These are phyloP conservation scores for Hypoxylon sp. DNA, from an alignment of 2,329 filamentous ascomycete species.

Conservation along the genomic window DNA sequence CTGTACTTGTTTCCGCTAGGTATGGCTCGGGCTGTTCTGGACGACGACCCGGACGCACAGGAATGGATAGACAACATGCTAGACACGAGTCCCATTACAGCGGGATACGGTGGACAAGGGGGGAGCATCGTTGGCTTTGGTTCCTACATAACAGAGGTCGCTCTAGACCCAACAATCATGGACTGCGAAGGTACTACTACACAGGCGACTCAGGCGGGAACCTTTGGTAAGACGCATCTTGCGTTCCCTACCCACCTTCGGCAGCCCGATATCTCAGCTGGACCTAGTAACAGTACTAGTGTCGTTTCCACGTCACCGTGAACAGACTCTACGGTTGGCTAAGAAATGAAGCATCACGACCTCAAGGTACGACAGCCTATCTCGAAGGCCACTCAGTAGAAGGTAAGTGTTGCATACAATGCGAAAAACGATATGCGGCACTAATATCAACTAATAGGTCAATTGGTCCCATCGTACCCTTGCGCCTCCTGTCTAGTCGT, in stretches of 20 bases:
- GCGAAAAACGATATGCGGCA: background rate
- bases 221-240: background rate
- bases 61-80: constrained; percentile 33
- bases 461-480: background rate
- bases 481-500: background rate
- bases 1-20: constrained; percentile 34
- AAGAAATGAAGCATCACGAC: background rate
- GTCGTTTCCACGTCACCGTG: background rate
- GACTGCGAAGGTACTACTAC: background rate
- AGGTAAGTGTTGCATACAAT: background rate
- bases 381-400: background rate
- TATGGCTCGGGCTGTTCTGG: constrained; percentile 31
- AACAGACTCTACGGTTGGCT: background rate
- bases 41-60: constrained; percentile 15
- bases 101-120: constrained; percentile 25
- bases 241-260: background rate
- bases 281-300: background rate
- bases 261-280: background rate
- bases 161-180: constrained; percentile 9
- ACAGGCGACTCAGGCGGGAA: background rate
- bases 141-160: constrained; percentile 27
- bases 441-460: background rate
- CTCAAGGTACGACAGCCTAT: background rate
- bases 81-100: constrained; percentile 27
- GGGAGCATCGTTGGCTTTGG: constrained; percentile 29